Base-by-base conservation (phyloP, 345 rosid genomes). In the Gossypium turneri region DNA sequence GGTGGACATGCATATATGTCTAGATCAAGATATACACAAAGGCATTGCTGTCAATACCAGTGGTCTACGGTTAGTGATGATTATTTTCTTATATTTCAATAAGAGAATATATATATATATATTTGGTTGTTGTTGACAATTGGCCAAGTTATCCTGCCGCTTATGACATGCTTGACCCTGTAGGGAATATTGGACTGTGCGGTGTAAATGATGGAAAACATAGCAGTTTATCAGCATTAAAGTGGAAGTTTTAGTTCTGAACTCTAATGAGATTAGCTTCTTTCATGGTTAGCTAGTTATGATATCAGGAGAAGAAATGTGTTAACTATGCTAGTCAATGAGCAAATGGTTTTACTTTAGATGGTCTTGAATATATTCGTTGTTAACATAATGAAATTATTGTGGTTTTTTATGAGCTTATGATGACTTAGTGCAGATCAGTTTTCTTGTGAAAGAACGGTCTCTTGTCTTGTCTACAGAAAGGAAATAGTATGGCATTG, bases 31-130 rank as follows among this genome's bases (percentile, higher is more conserved):
- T 69, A 15, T 69, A 51, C 25, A 51, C 59, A 50, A 9, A 17
- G 59, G 44, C 58, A 11, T 16, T 69, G 58, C 19, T 12, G 59
- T 19, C 72, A 25, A 24, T 67, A 48, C 24, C 73, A 16, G 9
- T 45, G 12, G 24, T 69, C 73, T 27, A 44, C 17, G 73, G 73
- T 69, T 12, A 69, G 73, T 69, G 45, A 27, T 27, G 43, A 15
- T 69, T 68, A 16, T 25, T 67, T 12, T 45, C 1, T 2, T 48
- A 68, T 48, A 16, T 50, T 50, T 48, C 22, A 12, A 41, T 6
- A 2, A 24, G 17, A 24, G 19, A 24, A 25, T 24, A 25, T 27
- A 27, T 27, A 7, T 61, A 60, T 61, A 29, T 22, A 4, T 34
- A 34, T 51, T 8, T 17, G 25, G 25, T 27, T 51, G 20, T 25